phyloP scores from a whole-genome alignment of 2,329 filamentous ascomycete genomes.

The Onygenales sp. region DNA sequence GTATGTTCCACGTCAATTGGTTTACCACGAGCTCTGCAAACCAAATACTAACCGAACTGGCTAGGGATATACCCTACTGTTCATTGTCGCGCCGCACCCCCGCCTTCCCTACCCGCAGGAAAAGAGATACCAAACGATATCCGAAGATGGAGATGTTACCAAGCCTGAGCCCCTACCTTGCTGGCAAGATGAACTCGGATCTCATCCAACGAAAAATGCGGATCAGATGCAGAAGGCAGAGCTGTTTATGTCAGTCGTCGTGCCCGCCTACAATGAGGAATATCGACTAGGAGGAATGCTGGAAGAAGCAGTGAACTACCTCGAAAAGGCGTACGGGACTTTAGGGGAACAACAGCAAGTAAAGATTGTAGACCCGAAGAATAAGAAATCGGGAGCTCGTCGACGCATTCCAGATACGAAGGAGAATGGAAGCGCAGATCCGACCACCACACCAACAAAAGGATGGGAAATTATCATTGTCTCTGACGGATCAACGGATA shows the following conservation, averaged over 20 bases:
- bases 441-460: conserved; percentile 27
- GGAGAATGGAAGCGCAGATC: conserved; percentile 23
- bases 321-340: conserved; percentile 66
- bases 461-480: conserved; percentile 93
- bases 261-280: conserved; percentile 94
- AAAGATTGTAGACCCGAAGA: not conserved
- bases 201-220: conserved; percentile 36
- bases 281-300: conserved; percentile 73
- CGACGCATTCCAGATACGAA: conserved; percentile 21
- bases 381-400: conserved; percentile 14
- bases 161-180: conserved; percentile 57
- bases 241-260: conserved; percentile 81
- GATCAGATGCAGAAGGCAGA: conserved; percentile 61
- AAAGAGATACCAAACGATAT: conserved; percentile 72
- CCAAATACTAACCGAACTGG: conserved; percentile 1
- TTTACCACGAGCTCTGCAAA: not conserved
- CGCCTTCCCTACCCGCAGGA: conserved; percentile 66
- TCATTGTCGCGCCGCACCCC: conserved; percentile 70
- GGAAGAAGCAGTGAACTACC: conserved; percentile 79
- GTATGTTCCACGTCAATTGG: conserved; percentile 18
- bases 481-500: conserved; percentile 79
- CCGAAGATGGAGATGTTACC: conserved; percentile 51
- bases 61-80: conserved; percentile 59
- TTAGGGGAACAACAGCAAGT: conserved; percentile 17
- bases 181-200: conserved; percentile 75